Base-by-base conservation (phyloP, 1,284 basidiomycete genomes). In the Polyporus tsugae region DNA sequence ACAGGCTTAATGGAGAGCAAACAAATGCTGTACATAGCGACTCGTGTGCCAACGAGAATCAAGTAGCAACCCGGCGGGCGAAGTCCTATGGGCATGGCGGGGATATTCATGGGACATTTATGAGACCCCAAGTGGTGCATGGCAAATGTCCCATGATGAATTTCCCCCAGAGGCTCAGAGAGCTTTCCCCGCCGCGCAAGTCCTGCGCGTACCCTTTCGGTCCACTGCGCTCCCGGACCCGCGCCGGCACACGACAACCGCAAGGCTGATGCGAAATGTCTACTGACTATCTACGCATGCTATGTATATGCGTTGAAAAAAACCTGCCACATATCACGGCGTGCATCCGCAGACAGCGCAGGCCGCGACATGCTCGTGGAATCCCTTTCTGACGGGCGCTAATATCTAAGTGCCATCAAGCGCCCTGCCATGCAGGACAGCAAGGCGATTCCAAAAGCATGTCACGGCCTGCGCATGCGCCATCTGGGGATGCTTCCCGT, bases 271-370 rank as follows among this genome's bases (percentile, higher is more conserved):
- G 22, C 22, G 46, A 52, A 22, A 52, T 22, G 22, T 52, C 46
- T 52, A 52, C 46, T 52, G 46, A 52, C 46, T 52, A 10, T 52
- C 46, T 25, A 52, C 10, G 46, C 46, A 52, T 52, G 46, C 11
- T 52, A 25, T 29, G 25, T 52, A 25, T 29, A 52, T 52, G 46
- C 11, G 22, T 25, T 52, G 22, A 25, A 25, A 22, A 52, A 52
- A 52, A 52, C 10, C 1, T 2, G 29, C 29, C 29, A n/a, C n/a
- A n/a, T 29, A 29, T 29, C 29, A 29, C 29, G 1, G 29, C 29
- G 29, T 29, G 29, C 29, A 29, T 29, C 29, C 29, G 1, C 29
- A 29, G 29, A 29, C 29, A 2, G 29, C 29, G 1, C 29, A 29
- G 29, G 29, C 29, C 29, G 29, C 29, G 29, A 29, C 29, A 29